Conservation (phyloP, 495 filamentous ascomycete genomes). For the Aspergillus taichungensis region DNA sequence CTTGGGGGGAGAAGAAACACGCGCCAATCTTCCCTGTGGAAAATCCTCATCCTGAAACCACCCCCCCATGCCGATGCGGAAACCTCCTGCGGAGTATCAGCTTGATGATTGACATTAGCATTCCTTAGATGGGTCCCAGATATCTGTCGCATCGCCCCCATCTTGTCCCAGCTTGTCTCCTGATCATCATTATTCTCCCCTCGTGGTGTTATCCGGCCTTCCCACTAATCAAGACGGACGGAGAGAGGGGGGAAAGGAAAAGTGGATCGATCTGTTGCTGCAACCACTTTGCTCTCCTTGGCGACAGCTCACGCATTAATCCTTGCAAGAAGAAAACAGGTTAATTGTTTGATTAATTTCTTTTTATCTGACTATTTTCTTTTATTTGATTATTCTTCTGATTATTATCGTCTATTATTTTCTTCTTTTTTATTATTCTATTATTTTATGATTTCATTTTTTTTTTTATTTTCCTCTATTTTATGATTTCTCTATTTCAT, state of each 20-base stretch:
- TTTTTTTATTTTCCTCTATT: neutral
- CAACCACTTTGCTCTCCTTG: constrained; percentile 8
- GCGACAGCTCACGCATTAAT: no score
- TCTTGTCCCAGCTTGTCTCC: neutral
- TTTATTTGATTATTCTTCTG: neutral
- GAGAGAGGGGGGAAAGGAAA: constrained; percentile 7
- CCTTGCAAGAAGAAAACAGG: no score
- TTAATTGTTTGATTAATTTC: neutral
- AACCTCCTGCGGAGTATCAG: no score
- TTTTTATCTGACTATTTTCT: neutral
- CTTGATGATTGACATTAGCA: no score
- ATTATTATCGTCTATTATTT: neutral
- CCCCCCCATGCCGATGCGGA: no score
- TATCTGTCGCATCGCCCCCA: neutral
- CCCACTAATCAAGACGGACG: constrained; percentile 8
- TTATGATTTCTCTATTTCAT: neutral
- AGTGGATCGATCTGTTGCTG: constrained; percentile 24
- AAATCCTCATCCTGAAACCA: no score
- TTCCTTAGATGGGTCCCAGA: no score
- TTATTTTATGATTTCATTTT: neutral
- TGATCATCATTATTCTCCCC: neutral
- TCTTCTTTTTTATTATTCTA: neutral
- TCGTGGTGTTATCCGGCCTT: neutral
- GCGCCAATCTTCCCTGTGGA: no score
- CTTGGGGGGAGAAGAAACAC: no score